Evolutionary conservation across 495 filamentous ascomycete genomes (phyloP).

Genomic region (Cercophora scortea): DNA sequence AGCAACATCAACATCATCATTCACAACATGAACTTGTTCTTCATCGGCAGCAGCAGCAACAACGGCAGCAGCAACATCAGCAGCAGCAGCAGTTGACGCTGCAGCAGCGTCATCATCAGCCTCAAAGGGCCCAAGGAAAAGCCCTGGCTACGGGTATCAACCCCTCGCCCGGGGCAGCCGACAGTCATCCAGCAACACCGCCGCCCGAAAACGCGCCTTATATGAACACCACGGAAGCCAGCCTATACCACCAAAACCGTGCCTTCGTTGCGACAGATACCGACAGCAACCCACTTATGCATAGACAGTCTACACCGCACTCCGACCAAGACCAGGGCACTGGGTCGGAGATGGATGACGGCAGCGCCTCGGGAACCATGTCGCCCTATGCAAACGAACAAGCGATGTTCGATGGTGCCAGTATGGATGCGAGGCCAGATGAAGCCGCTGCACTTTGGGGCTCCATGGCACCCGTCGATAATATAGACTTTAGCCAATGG

Average conservation of each 20-base stretch:
- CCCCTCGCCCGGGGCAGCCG: background rate
- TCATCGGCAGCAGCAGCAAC: background rate
- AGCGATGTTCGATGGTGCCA: too few species aligned
- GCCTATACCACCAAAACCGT: conserved; percentile 10
- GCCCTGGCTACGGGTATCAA: background rate
- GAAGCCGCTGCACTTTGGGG: background rate
- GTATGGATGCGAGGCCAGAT: too few species aligned
- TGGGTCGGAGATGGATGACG: background rate
- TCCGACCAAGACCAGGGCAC: conserved; percentile 10
- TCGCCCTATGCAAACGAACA: too few species aligned
- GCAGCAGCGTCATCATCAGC: too few species aligned
- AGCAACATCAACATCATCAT: background rate
- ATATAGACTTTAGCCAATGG: conserved; percentile 39
- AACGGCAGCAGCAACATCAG: background rate
- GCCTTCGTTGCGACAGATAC: background rate
- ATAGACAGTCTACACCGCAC: conserved; percentile 21
- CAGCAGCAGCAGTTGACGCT: conserved; percentile 6
- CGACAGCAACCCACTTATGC: background rate
- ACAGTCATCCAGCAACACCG: conserved; percentile 20
- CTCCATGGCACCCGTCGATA: conserved; percentile 1
- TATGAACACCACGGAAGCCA: conserved; percentile 12
- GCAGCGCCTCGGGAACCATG: too few species aligned
- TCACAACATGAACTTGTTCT: background rate
- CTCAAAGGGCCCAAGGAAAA: background rate
- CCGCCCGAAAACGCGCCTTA: conserved; percentile 33